Evolutionary conservation across 2,329 filamentous ascomycete species (phyloP), one percentile per base, ranked within the genome.

Genomic region (Ilyonectria destructans): DNA sequence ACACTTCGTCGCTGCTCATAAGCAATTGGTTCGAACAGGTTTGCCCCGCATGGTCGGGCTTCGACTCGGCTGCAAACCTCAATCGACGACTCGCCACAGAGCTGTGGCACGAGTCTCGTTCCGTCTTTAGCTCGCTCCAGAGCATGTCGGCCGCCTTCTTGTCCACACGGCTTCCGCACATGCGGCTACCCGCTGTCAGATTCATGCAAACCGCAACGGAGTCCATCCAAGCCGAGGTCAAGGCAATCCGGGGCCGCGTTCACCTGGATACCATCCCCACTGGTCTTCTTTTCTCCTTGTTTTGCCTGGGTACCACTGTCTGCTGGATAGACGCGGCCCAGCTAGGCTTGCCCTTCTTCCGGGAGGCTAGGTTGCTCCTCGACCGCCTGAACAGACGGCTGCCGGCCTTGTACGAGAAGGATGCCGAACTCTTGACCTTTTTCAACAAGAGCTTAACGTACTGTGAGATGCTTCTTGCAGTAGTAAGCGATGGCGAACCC

Each of bases 71-170:
- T 17, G 66, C 73, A 3, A 84, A 83, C 23, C 74, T 81, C 26
- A 83, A 83, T 52, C 80, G 82, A 0, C 80, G 77, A 37, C 73
- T 84, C 7, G 82, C 82, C 2, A 75, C 77, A 5, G 76, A 79
- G 19, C 72, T 81, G 8, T 83, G 82, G 76, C 77, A 80, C 2
- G 76, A 76, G 6, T 82, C 81, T 0, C 77, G 78, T 1, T 74
- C 81, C 1, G 80, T 84, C 1, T 82, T 81, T 58, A 80, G 77
- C 56, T 78, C 79, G 10, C 67, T 84, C 10, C 81, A 83, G 62
- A 82, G 81, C 48, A 84, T 84, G 82, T 82, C 82, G 0, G 82
- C 82, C 0, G 78, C 78, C 0, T 83, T 81, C 7, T 59, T 83
- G 10, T 77, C 78, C 0, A 75, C 78, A 0, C 66, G 80, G 19